Percentiles rank a stretch among this genome's conserved stretches.
These are phyloP conservation scores for Vitis rupestris DNA, from an alignment of 164 flowering plant genomes.

Conservation along the genomic window DNA sequence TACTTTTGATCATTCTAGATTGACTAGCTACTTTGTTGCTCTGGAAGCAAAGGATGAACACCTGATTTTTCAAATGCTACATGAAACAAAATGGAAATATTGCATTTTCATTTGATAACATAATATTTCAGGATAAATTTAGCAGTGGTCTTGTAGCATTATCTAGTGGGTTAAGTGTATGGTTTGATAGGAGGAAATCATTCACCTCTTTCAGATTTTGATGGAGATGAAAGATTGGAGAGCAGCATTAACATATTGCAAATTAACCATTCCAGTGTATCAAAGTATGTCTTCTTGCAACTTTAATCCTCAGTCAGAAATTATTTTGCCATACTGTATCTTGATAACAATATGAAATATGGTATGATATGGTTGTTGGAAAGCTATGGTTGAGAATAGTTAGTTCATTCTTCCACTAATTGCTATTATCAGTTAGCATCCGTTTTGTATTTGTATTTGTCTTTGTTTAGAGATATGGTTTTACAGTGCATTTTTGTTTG, in stretches of 20 bases:
- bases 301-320: not conserved
- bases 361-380: too few species aligned
- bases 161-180: not conserved
- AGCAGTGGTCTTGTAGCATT: not conserved
- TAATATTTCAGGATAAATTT: not conserved
- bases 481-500: too few species aligned
- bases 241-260: slow-evolving; percentile 69
- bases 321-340: too few species aligned
- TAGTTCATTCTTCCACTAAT: too few species aligned
- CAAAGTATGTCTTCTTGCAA: slow-evolving; percentile 50
- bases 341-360: too few species aligned
- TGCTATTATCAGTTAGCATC: too few species aligned
- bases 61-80: too few species aligned
- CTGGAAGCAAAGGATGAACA: too few species aligned
- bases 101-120: not conserved
- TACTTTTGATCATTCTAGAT: too few species aligned
- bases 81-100: not conserved
- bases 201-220: slow-evolving; percentile 41
- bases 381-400: too few species aligned
- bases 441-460: too few species aligned
- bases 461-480: too few species aligned
- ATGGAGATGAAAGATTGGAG: slow-evolving; percentile 84
- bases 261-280: slow-evolving; percentile 72
- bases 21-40: not conserved
- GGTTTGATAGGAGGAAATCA: not conserved